Conservation (phyloP, 106 monocot genomes). For the Gastrodia elata region DNA sequence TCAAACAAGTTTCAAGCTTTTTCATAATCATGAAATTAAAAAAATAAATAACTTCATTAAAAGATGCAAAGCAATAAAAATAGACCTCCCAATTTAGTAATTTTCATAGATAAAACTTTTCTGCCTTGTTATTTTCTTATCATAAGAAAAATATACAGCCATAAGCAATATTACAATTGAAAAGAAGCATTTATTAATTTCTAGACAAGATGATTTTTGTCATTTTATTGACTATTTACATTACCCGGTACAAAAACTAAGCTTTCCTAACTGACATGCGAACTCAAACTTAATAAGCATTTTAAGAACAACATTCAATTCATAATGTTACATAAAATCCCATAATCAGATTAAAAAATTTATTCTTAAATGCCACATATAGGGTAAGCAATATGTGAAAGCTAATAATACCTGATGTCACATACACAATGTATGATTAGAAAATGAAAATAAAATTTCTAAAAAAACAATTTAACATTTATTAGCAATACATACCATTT, state of each 20-base stretch:
- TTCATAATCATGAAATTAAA: no score
- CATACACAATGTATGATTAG: neutral
- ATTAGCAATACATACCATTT: conserved; percentile 50
- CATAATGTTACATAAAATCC: neutral
- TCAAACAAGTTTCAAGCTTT: no score
- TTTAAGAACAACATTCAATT: neutral
- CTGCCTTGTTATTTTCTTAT: neutral
- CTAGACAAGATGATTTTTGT: neutral
- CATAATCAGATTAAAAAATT: neutral
- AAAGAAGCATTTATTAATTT: neutral
- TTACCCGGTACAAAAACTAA: neutral
- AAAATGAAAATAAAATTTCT: neutral
- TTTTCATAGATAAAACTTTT: no score
- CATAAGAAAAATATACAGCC: neutral
- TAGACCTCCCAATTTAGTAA: no score
- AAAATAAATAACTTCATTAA: no score
- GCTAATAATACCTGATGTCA: neutral
- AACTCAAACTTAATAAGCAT: neutral
- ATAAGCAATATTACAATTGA: conserved; percentile 2
- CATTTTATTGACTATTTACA: neutral
- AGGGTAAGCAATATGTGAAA: neutral
- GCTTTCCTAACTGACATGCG: neutral
- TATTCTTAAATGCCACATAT: neutral
- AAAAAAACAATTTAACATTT: neutral
- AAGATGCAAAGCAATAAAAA: no score